phyloP scores from a whole-genome alignment of 208 protist genomes.

The Wallacemonas collosoma region DNA sequence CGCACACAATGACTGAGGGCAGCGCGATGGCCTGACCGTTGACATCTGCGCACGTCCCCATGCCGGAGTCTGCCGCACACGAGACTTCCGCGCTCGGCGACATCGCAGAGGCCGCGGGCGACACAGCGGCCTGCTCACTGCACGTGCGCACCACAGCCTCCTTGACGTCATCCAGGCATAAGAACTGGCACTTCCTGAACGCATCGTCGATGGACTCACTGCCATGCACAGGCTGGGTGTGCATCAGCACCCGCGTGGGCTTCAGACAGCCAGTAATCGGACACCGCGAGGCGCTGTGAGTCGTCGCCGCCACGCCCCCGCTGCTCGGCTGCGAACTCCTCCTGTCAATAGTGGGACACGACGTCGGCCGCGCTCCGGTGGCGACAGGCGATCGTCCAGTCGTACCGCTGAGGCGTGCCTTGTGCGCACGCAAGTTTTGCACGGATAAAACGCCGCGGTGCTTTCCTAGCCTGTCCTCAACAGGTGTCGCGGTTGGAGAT shows the following conservation, averaged over 20 bases:
- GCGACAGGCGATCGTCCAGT: no score
- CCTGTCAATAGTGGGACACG: not conserved
- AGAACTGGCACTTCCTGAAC: constrained; percentile 12
- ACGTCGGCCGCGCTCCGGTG: not conserved
- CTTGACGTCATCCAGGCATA: constrained; percentile 12
- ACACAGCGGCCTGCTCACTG: not conserved
- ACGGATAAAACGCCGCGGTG: constrained; percentile 9
- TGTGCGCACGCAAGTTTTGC: constrained; percentile 10
- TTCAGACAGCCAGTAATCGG: not conserved
- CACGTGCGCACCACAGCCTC: constrained; percentile 7
- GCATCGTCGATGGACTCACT: not conserved
- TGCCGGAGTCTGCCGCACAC: not conserved
- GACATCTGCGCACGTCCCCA: not conserved
- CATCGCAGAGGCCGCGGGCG: not conserved
- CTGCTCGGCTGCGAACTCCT: constrained; percentile 4
- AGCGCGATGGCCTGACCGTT: not conserved
- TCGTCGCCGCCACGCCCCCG: not conserved
- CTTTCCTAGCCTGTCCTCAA: not conserved
- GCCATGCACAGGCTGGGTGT: not conserved
- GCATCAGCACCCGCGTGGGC: not conserved
- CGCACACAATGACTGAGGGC: not conserved
- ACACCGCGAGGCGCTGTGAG: not conserved
- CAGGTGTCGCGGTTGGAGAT: not conserved
- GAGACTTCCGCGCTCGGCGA: not conserved
- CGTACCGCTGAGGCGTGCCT: not conserved